phyloP scores from a whole-genome alignment of 805 yeast species.

The Pichia gijzeniarum region DNA sequence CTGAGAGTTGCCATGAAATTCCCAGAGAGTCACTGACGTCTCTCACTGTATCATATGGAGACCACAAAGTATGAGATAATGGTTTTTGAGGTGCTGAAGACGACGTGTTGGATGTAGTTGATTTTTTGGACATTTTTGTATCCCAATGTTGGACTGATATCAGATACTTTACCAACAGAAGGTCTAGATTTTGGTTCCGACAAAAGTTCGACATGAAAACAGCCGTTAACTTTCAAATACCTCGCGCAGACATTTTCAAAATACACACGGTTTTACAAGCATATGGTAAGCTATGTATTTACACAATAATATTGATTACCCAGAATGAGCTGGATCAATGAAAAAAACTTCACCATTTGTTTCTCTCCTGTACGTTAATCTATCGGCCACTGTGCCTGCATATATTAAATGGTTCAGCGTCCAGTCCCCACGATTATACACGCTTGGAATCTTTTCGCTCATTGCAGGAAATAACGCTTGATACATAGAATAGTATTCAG shows the following conservation, averaged over 20 bases:
- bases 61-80: constrained; percentile 88
- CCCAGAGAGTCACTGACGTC: constrained; percentile 95
- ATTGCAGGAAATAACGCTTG: constrained; percentile 38
- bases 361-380: constrained; percentile 24
- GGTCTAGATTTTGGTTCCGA: no score
- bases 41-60: constrained; percentile 92
- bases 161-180: no score
- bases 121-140: constrained; percentile 6
- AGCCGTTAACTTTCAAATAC: no score
- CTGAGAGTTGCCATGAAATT: constrained; percentile 58
- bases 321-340: constrained; percentile 9
- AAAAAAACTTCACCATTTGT: constrained; percentile 25
- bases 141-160: neutral
- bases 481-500: constrained; percentile 48
- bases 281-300: neutral
- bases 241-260: neutral
- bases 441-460: constrained; percentile 39
- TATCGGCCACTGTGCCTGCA: constrained; percentile 32
- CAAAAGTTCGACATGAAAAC: neutral
- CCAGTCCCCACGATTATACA: constrained; percentile 48
- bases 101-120: neutral
- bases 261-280: no score
- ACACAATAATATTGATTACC: neutral
- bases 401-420: constrained; percentile 39
- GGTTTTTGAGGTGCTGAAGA: constrained; percentile 37